Evolutionary conservation across 2,329 filamentous ascomycete genomes (phyloP), one percentile per base, ranked within the genome.

Genomic region (Colletotrichum salicis): DNA sequence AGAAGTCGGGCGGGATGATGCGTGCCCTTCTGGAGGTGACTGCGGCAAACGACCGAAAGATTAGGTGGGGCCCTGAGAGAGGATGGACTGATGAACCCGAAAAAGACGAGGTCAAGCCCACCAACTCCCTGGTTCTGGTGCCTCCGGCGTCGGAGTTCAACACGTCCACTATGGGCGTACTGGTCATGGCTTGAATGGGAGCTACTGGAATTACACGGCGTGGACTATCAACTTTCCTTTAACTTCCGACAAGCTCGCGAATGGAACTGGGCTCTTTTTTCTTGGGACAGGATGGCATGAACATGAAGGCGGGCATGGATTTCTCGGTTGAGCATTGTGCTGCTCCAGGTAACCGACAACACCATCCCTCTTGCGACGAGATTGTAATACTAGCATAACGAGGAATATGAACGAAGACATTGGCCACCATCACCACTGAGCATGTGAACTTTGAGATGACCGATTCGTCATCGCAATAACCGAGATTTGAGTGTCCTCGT

Each of bases 41-140:
- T 1, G 82, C 80, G 11, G 80, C 84, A 8, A 83, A 85, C 22
- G 81, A 86, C 29, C 86, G 88, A 73, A 81, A 80, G 52, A 85
- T 94, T n/a, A 82, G 82, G 22, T 95, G 92, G 91, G 93, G 93
- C 0, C 88, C 90, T 0, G 85, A 90, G 76, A 84, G 91, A 70
- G 90, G 90, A 3, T 94, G 92, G 92, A 88, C 85, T 0, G 86
- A 90, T 62, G 85, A 85, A 7, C 81, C 82, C 0, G 84, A 87
- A 19, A 84, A 85, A 19, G 84, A 85, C 8, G 75, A 79, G 5
- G 74, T 76, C 1, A 72, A 72, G 27, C 55, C 35, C n/a, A 65
- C 31, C 45, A 59, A 64, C n/a, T 41, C 37, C 37, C 35, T 71
- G 33, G 70, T 66, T 5, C 31, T 67, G 48, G 64, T 71, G 37